Conservation (phyloP, 148 eudicot genomes). For the Linanthus parryae region DNA sequence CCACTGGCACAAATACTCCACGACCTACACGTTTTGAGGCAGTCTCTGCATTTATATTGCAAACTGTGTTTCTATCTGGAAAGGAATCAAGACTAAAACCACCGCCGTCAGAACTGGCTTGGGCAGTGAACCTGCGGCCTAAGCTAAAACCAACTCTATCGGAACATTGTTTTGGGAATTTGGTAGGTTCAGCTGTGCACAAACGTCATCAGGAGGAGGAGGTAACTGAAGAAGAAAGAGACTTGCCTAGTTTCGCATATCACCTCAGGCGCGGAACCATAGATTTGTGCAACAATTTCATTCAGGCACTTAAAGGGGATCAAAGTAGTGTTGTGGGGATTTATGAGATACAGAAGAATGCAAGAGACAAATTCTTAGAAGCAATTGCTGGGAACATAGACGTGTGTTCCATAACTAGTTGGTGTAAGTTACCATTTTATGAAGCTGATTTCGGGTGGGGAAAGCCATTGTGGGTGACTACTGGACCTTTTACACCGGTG, state of each 20-base stretch:
- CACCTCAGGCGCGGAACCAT: no score
- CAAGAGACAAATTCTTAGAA: no score
- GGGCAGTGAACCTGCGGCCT: slow-evolving; percentile 31
- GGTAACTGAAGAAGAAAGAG: slow-evolving; percentile 27
- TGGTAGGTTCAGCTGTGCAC: slow-evolving; percentile 28
- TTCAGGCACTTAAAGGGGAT: slow-evolving; percentile 25
- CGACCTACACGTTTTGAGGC: slow-evolving; percentile 40
- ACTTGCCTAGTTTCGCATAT: no score
- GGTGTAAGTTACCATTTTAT: slow-evolving; percentile 48
- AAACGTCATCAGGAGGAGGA: slow-evolving; percentile 5
- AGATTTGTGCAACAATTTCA: slow-evolving; percentile 22
- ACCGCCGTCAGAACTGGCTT: slow-evolving; percentile 31
- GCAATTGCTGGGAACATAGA: no score
- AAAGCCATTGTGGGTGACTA: slow-evolving; percentile 52
- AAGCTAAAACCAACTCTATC: slow-evolving; percentile 21
- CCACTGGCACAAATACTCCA: slow-evolving; percentile 5
- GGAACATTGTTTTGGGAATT: slow-evolving; percentile 31
- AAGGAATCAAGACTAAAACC: slow-evolving; percentile 2
- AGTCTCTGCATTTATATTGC: slow-evolving; percentile 50
- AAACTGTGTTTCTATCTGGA: slow-evolving; percentile 24
- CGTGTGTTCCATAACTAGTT: slow-evolving; percentile 39
- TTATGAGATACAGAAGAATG: no score
- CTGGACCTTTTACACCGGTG: slow-evolving; percentile 18
- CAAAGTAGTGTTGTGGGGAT: slow-evolving; percentile 17
- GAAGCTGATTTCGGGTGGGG: slow-evolving; percentile 56